These are phyloP conservation scores for Andrographis paniculata DNA, from an alignment of 305 asterid species.

Conservation along the genomic window DNA sequence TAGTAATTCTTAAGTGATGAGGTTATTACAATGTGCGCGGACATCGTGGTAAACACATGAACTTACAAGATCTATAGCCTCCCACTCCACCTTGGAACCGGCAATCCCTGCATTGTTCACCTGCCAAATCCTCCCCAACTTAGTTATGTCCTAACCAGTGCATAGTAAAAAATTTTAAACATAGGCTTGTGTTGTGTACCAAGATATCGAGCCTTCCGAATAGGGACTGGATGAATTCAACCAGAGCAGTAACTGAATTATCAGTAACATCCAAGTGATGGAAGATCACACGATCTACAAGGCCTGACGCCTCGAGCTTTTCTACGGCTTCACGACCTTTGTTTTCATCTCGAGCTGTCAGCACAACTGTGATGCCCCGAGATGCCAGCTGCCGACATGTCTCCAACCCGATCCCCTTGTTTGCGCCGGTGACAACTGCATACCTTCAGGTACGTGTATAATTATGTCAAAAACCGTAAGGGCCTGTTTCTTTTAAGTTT, in stretches of 20 bases:
- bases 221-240: constrained; percentile 25
- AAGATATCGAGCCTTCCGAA: constrained; percentile 39
- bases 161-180: no score
- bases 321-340: neutral
- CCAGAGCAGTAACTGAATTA: constrained; percentile 26
- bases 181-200: constrained; percentile 14
- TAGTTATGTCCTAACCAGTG: no score
- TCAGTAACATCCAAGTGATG: constrained; percentile 10
- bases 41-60: no score
- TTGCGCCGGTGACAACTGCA: constrained; percentile 1
- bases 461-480: no score
- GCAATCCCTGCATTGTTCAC: constrained; percentile 29
- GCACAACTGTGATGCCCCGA: neutral
- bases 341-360: neutral
- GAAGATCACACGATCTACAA: neutral
- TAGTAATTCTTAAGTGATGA: no score
- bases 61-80: constrained; percentile 2
- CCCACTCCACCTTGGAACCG: constrained; percentile 15
- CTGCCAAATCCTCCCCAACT: constrained; percentile 13
- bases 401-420: constrained; percentile 5
- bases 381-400: neutral
- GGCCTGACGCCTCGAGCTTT: neutral
- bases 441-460: no score
- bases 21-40: no score
- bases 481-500: no score